These are phyloP conservation scores for Scenedesmus sp. DNA, from an alignment of 163 green algal genomes.

Conservation along the genomic window DNA sequence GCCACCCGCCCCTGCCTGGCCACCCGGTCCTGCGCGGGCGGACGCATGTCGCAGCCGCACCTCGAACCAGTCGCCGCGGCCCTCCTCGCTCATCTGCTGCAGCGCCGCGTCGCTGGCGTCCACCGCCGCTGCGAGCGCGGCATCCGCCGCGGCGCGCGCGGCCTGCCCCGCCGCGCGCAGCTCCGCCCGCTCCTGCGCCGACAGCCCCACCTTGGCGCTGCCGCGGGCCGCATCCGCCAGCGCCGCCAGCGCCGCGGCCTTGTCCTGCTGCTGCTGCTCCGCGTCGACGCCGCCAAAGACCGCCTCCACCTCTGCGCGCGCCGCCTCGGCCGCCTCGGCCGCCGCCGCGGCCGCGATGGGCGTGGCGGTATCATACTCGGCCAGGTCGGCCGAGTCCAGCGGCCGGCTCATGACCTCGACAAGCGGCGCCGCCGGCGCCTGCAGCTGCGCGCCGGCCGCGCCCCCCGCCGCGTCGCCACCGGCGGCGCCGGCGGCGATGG, in stretches of 20 bases:
- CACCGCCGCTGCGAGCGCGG: background rate
- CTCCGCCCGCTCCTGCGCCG: background rate
- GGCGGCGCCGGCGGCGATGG: too few relatives aligned
- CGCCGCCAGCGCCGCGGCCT: background rate
- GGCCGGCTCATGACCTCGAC: too few relatives aligned
- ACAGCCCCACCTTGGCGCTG: background rate
- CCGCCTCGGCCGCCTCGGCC: background rate
- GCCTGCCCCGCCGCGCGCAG: background rate
- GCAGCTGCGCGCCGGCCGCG: too few relatives aligned
- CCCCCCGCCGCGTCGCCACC: too few relatives aligned
- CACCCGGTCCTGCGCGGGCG: too few relatives aligned
- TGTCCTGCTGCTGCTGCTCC: conserved; percentile 10
- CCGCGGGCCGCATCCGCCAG: background rate
- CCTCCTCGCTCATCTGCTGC: background rate
- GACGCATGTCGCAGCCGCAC: too few relatives aligned
- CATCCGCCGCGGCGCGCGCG: background rate
- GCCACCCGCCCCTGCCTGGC: too few relatives aligned
- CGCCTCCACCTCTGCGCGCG: background rate
- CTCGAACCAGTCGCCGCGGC: background rate
- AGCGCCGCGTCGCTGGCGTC: background rate
- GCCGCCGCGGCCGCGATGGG: too few relatives aligned
- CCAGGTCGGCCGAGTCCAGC: too few relatives aligned
- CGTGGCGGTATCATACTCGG: too few relatives aligned
- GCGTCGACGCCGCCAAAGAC: background rate
- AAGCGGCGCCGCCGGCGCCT: too few relatives aligned